Percentiles rank a stretch among this genome's conserved stretches.
Evolutionary conservation across 2,329 filamentous ascomycete species (phyloP).

Genomic region (Aspergillus versicolor): DNA sequence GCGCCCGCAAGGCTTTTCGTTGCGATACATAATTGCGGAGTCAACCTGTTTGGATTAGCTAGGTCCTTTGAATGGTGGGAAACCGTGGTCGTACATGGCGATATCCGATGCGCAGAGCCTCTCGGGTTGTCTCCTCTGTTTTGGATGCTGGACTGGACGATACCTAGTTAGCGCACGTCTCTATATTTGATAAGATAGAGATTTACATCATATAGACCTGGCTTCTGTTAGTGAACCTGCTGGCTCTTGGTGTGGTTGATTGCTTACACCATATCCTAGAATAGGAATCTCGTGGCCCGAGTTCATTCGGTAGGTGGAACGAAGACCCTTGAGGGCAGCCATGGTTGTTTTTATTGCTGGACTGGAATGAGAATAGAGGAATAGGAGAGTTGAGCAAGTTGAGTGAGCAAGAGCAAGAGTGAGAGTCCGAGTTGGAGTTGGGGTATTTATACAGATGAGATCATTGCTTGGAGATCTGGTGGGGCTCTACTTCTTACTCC

Average conservation of each 20-base stretch:
- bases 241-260: neutral
- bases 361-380: no score
- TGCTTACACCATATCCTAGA: slow-evolving; percentile 58
- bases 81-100: slow-evolving; percentile 27
- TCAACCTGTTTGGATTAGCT: slow-evolving; percentile 43
- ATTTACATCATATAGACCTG: slow-evolving; percentile 36
- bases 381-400: neutral
- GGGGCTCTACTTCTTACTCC: neutral
- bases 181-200: neutral
- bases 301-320: slow-evolving; percentile 51
- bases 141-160: slow-evolving; percentile 24
- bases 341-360: slow-evolving; percentile 2
- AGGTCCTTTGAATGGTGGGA: neutral
- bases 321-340: slow-evolving; percentile 19
- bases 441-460: slow-evolving; percentile 7
- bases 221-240: neutral
- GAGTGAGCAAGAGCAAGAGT: neutral
- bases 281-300: slow-evolving; percentile 63
- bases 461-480: neutral
- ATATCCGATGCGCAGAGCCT: slow-evolving; percentile 31
- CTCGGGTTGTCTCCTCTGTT: slow-evolving; percentile 26
- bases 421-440: neutral
- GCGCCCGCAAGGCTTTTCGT: slow-evolving; percentile 68
- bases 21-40: slow-evolving; percentile 66
- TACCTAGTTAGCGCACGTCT: neutral